phyloP scores from a whole-genome alignment of 352 stramenopile genomes.

The Globisporangium orthogonon region DNA sequence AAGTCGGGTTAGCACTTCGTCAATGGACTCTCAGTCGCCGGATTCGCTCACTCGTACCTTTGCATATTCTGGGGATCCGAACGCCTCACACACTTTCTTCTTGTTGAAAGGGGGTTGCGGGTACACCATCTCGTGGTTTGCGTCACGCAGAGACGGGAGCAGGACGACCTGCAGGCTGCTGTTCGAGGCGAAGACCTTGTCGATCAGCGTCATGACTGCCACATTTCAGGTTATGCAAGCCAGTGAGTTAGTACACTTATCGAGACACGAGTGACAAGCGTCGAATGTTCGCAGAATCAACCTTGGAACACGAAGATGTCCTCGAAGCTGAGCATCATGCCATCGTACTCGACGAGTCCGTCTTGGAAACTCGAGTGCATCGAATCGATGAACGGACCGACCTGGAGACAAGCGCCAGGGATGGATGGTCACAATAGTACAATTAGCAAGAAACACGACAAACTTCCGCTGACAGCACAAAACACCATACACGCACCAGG shows the following conservation, averaged over 20 bases:
- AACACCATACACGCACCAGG: conserved; percentile 42
- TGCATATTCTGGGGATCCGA: conserved; percentile 44
- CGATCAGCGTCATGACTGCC: conserved; percentile 67
- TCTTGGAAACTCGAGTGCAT: conserved; percentile 87
- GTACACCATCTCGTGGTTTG: conserved; percentile 92
- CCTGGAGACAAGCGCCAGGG: conserved; percentile 19
- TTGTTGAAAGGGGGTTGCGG: conserved; percentile 92
- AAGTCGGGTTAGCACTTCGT: not conserved
- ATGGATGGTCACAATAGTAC: not conserved
- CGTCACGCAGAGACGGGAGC: conserved; percentile 94
- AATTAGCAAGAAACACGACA: not conserved
- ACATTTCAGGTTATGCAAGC: not conserved
- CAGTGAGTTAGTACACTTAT: not conserved
- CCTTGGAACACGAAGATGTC: conserved; percentile 86
- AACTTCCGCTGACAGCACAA: not conserved
- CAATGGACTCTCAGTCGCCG: not conserved
- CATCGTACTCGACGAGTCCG: conserved; percentile 73
- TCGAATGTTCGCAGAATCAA: conserved; percentile 7
- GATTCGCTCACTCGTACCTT: conserved; percentile 27
- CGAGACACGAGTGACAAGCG: conserved; percentile 1
- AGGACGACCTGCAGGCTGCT: conserved; percentile 86
- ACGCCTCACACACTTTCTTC: conserved; percentile 71
- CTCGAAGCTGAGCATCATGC: conserved; percentile 79
- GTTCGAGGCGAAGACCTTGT: conserved; percentile 54
- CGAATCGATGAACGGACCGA: conserved; percentile 95